Percentiles rank a stretch among this genome's conserved stretches.
phyloP scores from a whole-genome alignment of 306 rosid species.

The Albizia julibrissin region DNA sequence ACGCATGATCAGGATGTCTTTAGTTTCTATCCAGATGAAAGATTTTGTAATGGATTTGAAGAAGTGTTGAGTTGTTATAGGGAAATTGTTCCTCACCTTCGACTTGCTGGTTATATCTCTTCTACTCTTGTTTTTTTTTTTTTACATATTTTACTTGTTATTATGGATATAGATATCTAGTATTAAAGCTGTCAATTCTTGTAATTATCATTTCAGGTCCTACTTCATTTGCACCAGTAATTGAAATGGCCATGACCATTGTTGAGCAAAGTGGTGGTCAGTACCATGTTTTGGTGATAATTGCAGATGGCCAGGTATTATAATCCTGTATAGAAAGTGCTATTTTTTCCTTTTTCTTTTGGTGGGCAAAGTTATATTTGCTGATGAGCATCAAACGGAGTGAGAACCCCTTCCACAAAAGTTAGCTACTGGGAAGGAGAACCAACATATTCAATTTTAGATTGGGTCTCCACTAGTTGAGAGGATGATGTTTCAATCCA shows the following conservation, averaged over 20 bases:
- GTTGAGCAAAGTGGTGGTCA: conserved; percentile 94
- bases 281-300: conserved; percentile 61
- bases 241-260: conserved; percentile 95
- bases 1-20: conserved; percentile 94
- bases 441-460: neutral
- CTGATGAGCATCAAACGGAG: neutral
- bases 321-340: conserved; percentile 2
- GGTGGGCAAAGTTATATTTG: neutral
- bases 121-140: conserved; percentile 7
- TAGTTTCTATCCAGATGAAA: conserved; percentile 76
- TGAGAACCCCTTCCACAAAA: neutral
- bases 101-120: conserved; percentile 75
- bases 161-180: conserved; percentile 6
- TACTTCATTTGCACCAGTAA: conserved; percentile 86
- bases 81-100: conserved; percentile 78
- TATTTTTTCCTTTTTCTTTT: neutral
- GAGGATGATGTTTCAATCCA: conserved; percentile 7
- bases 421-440: neutral
- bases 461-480: neutral
- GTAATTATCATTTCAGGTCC: conserved; percentile 65
- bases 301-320: conserved; percentile 97
- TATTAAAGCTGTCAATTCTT: conserved; percentile 11
- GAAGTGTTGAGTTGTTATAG: conserved; percentile 77
- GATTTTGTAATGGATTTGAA: conserved; percentile 87
- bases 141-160: neutral